phyloP scores from a whole-genome alignment of 805 yeast genomes.

The Candida ponderosae region DNA sequence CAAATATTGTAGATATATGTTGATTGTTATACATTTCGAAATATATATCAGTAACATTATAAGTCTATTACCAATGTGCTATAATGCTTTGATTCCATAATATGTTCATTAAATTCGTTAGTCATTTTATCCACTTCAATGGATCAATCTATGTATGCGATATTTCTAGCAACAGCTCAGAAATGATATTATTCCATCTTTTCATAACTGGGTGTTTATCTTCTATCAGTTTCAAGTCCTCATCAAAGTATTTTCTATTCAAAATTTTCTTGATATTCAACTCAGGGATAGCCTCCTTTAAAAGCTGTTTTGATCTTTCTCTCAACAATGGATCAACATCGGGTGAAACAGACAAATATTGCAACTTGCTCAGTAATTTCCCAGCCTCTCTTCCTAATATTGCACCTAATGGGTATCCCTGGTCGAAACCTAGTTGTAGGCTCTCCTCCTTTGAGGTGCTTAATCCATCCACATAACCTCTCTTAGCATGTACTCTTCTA shows the following conservation, averaged over 20 bases:
- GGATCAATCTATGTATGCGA: too few relatives aligned
- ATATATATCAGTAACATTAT: too few relatives aligned
- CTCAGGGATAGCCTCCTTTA: slow-evolving; percentile 39
- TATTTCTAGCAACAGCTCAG: too few relatives aligned
- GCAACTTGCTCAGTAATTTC: slow-evolving; percentile 45
- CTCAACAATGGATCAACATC: slow-evolving; percentile 13
- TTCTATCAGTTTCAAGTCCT: slow-evolving; percentile 30
- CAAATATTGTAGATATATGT: too few relatives aligned
- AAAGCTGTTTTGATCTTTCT: slow-evolving; percentile 14
- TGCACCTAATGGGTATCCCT: slow-evolving; percentile 73
- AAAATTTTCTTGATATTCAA: slow-evolving; percentile 53
- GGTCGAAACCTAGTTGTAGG: slow-evolving; percentile 76
- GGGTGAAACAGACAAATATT: slow-evolving; percentile 18
- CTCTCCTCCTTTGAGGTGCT: slow-evolving; percentile 58
- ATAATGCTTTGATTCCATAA: too few relatives aligned
- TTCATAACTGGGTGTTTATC: slow-evolving; percentile 30
- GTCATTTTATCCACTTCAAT: too few relatives aligned
- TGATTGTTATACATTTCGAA: too few relatives aligned
- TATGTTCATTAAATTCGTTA: too few relatives aligned
- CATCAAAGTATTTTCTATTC: slow-evolving; percentile 39
- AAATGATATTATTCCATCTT: slow-evolving; percentile 30
- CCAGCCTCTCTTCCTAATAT: slow-evolving; percentile 62
- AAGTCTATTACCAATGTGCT: too few relatives aligned
- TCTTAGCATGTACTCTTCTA: slow-evolving; percentile 58
- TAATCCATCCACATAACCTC: slow-evolving; percentile 81